Evolutionary conservation across 176 grass and related monocot species (phyloP), one percentile per base, ranked within the genome.

Genomic region (Oryza glaberrima): DNA sequence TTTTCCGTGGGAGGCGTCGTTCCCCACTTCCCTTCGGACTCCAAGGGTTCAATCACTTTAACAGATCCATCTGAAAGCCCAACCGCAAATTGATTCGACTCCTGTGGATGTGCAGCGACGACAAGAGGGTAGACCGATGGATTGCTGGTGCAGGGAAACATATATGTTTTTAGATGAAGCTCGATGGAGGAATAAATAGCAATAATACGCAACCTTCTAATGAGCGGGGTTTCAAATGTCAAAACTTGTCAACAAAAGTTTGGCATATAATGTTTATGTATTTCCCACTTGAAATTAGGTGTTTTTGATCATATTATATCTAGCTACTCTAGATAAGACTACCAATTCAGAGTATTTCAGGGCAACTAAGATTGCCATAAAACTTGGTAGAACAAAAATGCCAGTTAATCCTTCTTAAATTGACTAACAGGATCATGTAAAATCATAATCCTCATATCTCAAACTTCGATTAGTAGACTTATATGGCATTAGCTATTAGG

Each of bases 61-160:
- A 94, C 87, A 0, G 79, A 79, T 44, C 96, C 96, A 88, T 98
- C 96, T 30, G 93, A 88, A 73, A 95, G 86, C 48, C 96, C 96
- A 3, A 98, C 79, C 25, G 96, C 96, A 17, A 98, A 98, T 75
- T 98, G 96, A 86, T 92, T 95, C 75, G 96, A 85, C 78, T 98
- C 96, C 70, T 94, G 79, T 0, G 96, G 96, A 69, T 98, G 96
- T 32, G 91, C 93, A 0, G 93, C 91, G 11, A 98, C 67, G 7
- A 90, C 91, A 76, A 90, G 84, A 20, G 96, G 89, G 77, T 89
- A 84, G 45, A 90, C 51, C 22, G 58, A 77, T 11, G 89, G 87
- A 81, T 93, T 95, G 88, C 96, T 98, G 91, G 78, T 82, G 25
- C 19, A 75, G 91, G 44, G 75, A 91, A 79, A 90, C 34, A 58